Percentiles rank a stretch among this genome's conserved stretches.
phyloP scores from a whole-genome alignment of 169 alveolate genomes.

The Babesia sp. region DNA sequence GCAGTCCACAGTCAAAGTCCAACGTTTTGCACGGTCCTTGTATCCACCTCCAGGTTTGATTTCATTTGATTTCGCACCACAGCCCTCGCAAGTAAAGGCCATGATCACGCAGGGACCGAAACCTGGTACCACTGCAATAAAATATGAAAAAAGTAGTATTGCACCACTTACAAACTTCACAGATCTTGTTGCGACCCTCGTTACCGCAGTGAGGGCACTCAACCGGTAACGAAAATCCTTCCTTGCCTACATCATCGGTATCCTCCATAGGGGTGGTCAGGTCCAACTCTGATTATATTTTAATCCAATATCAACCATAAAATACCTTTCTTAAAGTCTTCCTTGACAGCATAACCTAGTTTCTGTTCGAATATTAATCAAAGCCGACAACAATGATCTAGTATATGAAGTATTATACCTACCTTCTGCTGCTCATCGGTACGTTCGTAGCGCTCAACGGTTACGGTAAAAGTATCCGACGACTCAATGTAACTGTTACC shows the following conservation, averaged over 20 bases:
- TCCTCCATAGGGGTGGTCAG: slow-evolving; percentile 53
- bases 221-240: slow-evolving; percentile 27
- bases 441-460: slow-evolving; percentile 71
- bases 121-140: slow-evolving; percentile 87
- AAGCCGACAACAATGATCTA: not conserved
- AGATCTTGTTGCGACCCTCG: slow-evolving; percentile 80
- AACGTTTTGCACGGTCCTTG: slow-evolving; percentile 84
- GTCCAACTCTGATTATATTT: slow-evolving; percentile 15
- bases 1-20: slow-evolving; percentile 36
- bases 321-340: slow-evolving; percentile 9
- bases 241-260: slow-evolving; percentile 48
- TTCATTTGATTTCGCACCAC: slow-evolving; percentile 93
- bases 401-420: not conserved
- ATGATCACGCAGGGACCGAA: slow-evolving; percentile 91
- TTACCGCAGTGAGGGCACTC: slow-evolving; percentile 86
- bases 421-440: slow-evolving; percentile 82
- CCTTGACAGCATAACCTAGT: slow-evolving; percentile 30
- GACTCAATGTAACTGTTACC: slow-evolving; percentile 92
- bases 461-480: slow-evolving; percentile 72
- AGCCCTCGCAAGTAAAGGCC: slow-evolving; percentile 90
- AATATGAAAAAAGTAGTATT: not conserved
- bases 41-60: slow-evolving; percentile 96
- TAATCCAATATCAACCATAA: not conserved
- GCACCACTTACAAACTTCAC: slow-evolving; percentile 81
- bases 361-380: not conserved